phyloP scores from a whole-genome alignment of 257 asterid species.

The Salvia splendens region DNA sequence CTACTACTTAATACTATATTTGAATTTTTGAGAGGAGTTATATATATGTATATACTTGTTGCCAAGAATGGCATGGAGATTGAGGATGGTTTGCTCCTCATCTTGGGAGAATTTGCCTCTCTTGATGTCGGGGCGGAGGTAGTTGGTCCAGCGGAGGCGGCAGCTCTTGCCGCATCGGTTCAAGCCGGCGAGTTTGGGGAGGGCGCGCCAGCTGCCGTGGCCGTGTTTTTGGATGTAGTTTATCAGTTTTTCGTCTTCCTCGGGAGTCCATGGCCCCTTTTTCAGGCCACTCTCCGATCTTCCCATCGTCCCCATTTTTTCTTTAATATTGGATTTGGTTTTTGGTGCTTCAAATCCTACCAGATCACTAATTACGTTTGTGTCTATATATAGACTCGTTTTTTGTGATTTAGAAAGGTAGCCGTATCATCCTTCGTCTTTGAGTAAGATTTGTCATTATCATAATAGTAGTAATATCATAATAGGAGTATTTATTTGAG shows the following conservation, averaged over 20 bases:
- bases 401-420: too few species aligned
- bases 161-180: conserved; percentile 83
- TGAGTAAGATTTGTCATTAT: too few species aligned
- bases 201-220: conserved; percentile 92
- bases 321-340: conserved; percentile 21
- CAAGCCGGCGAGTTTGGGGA: conserved; percentile 82
- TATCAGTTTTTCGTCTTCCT: conserved; percentile 76
- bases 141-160: conserved; percentile 77
- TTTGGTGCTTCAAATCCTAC: conserved; percentile 55
- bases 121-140: conserved; percentile 72
- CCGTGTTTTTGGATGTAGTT: conserved; percentile 65
- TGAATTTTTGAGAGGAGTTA: too few species aligned
- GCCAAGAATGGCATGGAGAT: conserved; percentile 73
- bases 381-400: conserved; percentile 34
- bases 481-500: too few species aligned
- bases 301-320: conserved; percentile 44
- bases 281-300: conserved; percentile 73
- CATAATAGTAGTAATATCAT: too few species aligned
- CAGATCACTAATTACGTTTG: conserved; percentile 45
- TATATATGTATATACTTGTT: conserved; percentile 45
- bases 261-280: conserved; percentile 91
- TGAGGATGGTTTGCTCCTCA: conserved; percentile 69
- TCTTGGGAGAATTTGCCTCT: conserved; percentile 73
- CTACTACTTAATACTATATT: too few species aligned
- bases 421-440: too few species aligned